Evolutionary conservation across 305 asterid species (phyloP), one percentile per base, ranked within the genome.

Genomic region (Caryopteris hybrid): DNA sequence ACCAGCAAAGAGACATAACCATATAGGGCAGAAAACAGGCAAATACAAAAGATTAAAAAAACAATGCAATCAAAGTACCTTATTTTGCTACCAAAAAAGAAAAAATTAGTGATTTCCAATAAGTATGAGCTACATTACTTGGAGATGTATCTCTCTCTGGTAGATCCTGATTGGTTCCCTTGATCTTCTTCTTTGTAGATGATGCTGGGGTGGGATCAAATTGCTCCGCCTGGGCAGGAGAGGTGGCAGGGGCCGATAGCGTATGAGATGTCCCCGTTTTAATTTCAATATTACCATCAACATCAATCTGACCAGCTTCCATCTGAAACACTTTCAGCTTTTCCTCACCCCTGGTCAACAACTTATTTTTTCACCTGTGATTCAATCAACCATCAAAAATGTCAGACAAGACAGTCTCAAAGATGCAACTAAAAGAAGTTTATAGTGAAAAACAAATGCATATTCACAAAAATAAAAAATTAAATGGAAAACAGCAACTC

Each of bases 241-340:
- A 74, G 62, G 51, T 12, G 25, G 31, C 36, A 6, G 75, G 66
- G 69, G 50, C 59, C 29, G 45, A 22, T 33, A 41, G 34, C 22
- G 55, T 11, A 52, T 66, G 50, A 29, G 72, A 29, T 53, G 78
- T 33, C 51, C 57, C 76, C 21, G 23, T 47, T 12, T 48, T 20
- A 31, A 25, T 27, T n/a, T 61, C 80, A 23, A 22, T 36, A 66
- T 39, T n/a, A 55, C 65, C 63, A 42, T 60, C 79, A 51, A 29
- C 36, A 17, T 66, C 81, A 70, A 79, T 17, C 72, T 69, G 72
- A n/a, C 76, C 83, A 59, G 85, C 76, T 77, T 83, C 87, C 77
- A 83, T 78, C 58, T 70, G 59, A 34, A 57, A 46, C 34, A 62
- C 11, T 33, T 58, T 36, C 61, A 42, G 56, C 31, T 18, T 55